Base-by-base conservation (phyloP, 306 rosid species). In the Malus sylvestris region DNA sequence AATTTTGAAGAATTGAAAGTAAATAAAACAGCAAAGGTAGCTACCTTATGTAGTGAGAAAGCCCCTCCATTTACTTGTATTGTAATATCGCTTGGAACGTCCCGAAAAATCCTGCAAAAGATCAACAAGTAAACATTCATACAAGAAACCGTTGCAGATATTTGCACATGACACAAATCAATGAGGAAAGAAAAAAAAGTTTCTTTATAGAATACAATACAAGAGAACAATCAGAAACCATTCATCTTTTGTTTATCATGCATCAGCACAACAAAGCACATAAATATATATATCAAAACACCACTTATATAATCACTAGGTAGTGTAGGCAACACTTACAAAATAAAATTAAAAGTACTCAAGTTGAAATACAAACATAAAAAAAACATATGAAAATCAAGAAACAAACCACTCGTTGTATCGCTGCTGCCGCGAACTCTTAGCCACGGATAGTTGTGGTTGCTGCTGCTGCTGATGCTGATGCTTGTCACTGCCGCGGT, bases 21-120 rank as follows among this genome's bases (percentile, higher is more conserved):
- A 83, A 77, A 67, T 25, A 73, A 65, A 72, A 70, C 67, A 59
- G 29, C 30, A 1, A 11, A 49, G 42, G 67, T 23, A 72, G 77
- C 85, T 76, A 71, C 99, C 97, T 96, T 96, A 78, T 96, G 99
- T 58, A 93, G 79, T 66, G 93, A 89, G 77, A 96, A 96, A 58
- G 86, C 75, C 65, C 83, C 89, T 83, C 97, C 96, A 80, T 70
- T 83, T 69, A 96, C 98, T 83, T 93, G 94, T 44, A 96, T 87
- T 55, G 89, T 93, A 75, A 96, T 91, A 80, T 96, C 99, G 71
- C 99, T 93, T 15, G 97, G 98, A 80, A 96, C 97, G 85, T 96
- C 99, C 10, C 96, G 97, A 78, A 96, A 96, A 79, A 96, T 96
- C 99, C 99, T 96, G 57, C 88, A 88, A 25, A 35, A 79, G 8